Conservation (phyloP, 2,329 filamentous ascomycete species). For the Fusarium setosum region DNA sequence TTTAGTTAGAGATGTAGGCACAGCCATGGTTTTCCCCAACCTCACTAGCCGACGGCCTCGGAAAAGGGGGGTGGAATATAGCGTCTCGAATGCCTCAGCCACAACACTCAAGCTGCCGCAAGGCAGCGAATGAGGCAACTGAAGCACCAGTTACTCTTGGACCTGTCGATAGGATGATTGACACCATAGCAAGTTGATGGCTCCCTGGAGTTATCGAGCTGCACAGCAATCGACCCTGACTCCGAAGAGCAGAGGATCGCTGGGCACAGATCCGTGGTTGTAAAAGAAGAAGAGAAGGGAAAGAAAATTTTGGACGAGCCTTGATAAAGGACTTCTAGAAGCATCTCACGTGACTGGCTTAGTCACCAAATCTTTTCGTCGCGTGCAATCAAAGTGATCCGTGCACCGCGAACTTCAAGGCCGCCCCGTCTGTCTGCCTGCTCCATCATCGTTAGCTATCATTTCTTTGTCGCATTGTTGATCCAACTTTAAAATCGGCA, state of each 20-base stretch:
- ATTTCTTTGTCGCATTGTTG: background rate
- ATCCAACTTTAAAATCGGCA: background rate
- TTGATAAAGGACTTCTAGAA: constrained; percentile 33
- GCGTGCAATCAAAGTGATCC: constrained; percentile 29
- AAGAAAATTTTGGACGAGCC: constrained; percentile 47
- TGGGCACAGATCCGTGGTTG: constrained; percentile 85
- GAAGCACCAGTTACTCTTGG: constrained; percentile 78
- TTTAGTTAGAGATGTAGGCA: constrained; percentile 68
- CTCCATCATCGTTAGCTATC: constrained; percentile 3
- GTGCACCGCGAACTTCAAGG: constrained; percentile 25
- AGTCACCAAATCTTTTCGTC: constrained; percentile 6
- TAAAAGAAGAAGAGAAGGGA: constrained; percentile 49
- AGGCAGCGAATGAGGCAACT: constrained; percentile 74
- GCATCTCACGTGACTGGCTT: constrained; percentile 25
- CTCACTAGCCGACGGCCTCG: constrained; percentile 90
- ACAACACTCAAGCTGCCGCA: constrained; percentile 73
- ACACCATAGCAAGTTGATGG: constrained; percentile 80
- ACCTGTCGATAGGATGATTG: constrained; percentile 95
- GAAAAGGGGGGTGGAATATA: constrained; percentile 93
- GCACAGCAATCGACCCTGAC: constrained; percentile 82
- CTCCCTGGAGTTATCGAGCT: constrained; percentile 88
- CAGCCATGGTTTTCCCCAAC: constrained; percentile 91
- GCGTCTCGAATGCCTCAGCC: constrained; percentile 69
- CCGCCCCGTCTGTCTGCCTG: constrained; percentile 1
- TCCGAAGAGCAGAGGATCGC: constrained; percentile 71